Percentiles rank a stretch among this genome's conserved stretches.
Evolutionary conservation across 1,284 basidiomycete species (phyloP).

Genomic region (Austropuccinia psidii): DNA sequence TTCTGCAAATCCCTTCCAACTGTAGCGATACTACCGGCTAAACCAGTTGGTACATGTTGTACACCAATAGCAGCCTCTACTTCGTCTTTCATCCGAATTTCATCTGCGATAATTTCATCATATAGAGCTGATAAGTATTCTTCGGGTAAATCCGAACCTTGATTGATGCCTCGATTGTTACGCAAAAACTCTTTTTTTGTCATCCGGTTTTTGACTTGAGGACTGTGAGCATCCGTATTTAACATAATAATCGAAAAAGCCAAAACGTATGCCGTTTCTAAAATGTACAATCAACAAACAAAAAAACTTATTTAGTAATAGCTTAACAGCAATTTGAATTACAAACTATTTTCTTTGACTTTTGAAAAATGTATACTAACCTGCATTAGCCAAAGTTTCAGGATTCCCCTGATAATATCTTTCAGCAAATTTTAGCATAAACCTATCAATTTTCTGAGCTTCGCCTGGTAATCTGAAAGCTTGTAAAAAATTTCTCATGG

Average conservation of each 20-base stretch:
- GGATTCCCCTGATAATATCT: constrained; percentile 82
- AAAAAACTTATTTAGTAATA: not conserved
- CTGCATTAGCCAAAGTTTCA: constrained; percentile 65
- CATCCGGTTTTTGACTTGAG: constrained; percentile 83
- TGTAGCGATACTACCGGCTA: constrained; percentile 70
- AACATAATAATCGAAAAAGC: constrained; percentile 89
- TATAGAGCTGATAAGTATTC: constrained; percentile 68
- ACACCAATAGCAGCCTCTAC: constrained; percentile 57
- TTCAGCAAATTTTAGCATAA: constrained; percentile 95
- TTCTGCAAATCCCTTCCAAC: constrained; percentile 87
- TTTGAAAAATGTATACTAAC: no score
- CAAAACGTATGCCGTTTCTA: constrained; percentile 84
- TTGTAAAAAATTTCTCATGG: constrained; percentile 77
- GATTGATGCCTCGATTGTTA: constrained; percentile 93
- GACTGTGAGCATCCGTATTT: constrained; percentile 92
- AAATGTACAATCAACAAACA: not conserved
- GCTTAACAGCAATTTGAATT: no score
- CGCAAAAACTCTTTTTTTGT: constrained; percentile 77
- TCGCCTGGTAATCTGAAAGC: constrained; percentile 92
- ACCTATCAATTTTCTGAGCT: constrained; percentile 96
- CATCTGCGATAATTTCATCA: constrained; percentile 80
- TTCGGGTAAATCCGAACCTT: constrained; percentile 74
- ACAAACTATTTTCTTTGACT: no score
- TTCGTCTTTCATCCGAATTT: constrained; percentile 97
- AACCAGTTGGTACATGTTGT: constrained; percentile 54